Evolutionary conservation across 139 green algal species (phyloP).

Genomic region (Zygnema cylindricum): DNA sequence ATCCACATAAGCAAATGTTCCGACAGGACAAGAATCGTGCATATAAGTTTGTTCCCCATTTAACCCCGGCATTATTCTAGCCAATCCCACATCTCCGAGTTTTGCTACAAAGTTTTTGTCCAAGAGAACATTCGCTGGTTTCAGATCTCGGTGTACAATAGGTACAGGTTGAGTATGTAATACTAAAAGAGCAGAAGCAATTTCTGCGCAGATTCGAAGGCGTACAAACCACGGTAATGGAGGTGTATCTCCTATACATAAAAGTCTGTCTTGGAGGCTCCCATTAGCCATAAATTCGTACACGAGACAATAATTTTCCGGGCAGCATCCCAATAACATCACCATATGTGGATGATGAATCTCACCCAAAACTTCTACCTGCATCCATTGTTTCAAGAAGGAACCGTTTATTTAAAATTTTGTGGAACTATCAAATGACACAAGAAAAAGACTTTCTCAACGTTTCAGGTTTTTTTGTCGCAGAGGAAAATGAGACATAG

Average conservation of each 20-base stretch:
- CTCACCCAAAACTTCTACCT: slow-evolving; percentile 64
- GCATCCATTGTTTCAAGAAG: not conserved
- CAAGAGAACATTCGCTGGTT: slow-evolving; percentile 94
- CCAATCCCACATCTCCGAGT: slow-evolving; percentile 93
- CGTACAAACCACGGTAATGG: slow-evolving; percentile 64
- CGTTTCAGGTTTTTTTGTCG: not conserved
- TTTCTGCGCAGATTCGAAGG: slow-evolving; percentile 67
- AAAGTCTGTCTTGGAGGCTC: slow-evolving; percentile 65
- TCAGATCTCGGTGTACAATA: slow-evolving; percentile 88
- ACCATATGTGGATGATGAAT: slow-evolving; percentile 75
- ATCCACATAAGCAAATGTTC: slow-evolving; percentile 57
- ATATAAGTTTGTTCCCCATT: slow-evolving; percentile 16
- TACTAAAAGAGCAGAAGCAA: slow-evolving; percentile 33
- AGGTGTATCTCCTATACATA: slow-evolving; percentile 1
- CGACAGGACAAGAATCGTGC: slow-evolving; percentile 31
- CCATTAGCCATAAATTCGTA: slow-evolving; percentile 71
- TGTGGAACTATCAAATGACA: not conserved
- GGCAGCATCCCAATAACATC: slow-evolving; percentile 71
- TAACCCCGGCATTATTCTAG: slow-evolving; percentile 41
- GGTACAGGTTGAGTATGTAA: slow-evolving; percentile 30
- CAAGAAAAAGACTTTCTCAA: not conserved
- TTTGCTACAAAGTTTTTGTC: slow-evolving; percentile 79
- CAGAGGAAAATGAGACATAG: too few species aligned
- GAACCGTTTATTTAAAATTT: not conserved
- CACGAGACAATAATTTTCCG: slow-evolving; percentile 69